Conservation (phyloP, 495 filamentous ascomycete genomes). For the Polyplosphaeria fusca region DNA sequence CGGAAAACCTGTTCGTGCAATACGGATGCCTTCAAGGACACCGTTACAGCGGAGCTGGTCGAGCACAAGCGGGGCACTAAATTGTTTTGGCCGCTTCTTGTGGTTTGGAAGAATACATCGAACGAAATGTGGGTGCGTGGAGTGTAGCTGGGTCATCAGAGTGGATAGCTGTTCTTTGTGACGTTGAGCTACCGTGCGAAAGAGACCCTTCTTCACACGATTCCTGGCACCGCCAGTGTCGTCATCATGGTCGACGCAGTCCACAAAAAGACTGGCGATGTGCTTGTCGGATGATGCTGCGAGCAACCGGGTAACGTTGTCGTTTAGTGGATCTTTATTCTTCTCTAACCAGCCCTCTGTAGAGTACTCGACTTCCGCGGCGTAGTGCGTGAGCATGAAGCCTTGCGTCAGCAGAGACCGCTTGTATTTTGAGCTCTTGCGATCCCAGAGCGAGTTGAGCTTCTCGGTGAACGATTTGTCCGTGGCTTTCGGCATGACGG, state of each 20-base stretch:
- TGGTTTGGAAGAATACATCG: slow-evolving; percentile 98
- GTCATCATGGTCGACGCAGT: slow-evolving; percentile 77
- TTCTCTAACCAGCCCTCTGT: slow-evolving; percentile 97
- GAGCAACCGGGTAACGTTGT: slow-evolving; percentile 88
- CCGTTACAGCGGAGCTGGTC: slow-evolving; percentile 98
- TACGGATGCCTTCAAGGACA: slow-evolving; percentile 96
- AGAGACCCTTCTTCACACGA: slow-evolving; percentile 94
- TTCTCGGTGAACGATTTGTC: slow-evolving; percentile 98
- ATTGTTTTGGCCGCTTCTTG: slow-evolving; percentile 93
- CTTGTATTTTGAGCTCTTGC: slow-evolving; percentile 90
- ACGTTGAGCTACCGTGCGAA: slow-evolving; percentile 92
- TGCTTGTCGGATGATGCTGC: slow-evolving; percentile 78
- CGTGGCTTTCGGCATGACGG: slow-evolving; percentile 98
- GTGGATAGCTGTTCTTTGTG: slow-evolving; percentile 96
- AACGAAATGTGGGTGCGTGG: slow-evolving; percentile 97
- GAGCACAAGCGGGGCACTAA: slow-evolving; percentile 81
- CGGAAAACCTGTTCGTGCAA: slow-evolving; percentile 96
- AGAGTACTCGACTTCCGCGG: slow-evolving; percentile 94
- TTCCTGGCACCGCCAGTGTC: slow-evolving; percentile 63
- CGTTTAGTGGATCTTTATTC: slow-evolving; percentile 98
- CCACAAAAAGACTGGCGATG: slow-evolving; percentile 78
- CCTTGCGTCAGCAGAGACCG: slow-evolving; percentile 83
- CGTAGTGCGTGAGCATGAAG: slow-evolving; percentile 98
- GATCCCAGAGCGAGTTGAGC: slow-evolving; percentile 92
- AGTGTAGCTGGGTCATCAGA: slow-evolving; percentile 92